phyloP scores from a whole-genome alignment of 257 asterid genomes.

The Przewalskia tangutica region DNA sequence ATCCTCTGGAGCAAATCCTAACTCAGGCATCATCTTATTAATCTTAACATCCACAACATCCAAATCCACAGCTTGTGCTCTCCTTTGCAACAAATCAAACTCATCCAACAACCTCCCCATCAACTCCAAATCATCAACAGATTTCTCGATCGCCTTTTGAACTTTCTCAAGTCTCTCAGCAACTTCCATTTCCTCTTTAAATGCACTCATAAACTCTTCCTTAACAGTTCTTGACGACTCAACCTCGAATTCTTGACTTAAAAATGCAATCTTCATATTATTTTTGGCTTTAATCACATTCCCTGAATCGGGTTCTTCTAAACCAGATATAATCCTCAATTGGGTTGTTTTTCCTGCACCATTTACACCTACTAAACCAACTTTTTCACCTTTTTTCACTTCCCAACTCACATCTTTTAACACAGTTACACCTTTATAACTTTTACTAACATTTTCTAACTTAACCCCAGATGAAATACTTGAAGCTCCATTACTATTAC shows the following conservation, averaged over 20 bases:
- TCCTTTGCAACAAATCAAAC: conserved; percentile 91
- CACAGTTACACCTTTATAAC: conserved; percentile 74
- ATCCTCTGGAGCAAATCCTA: conserved; percentile 83
- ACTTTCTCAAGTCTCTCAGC: conserved; percentile 80
- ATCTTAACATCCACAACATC: conserved; percentile 83
- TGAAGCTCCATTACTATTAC: conserved; percentile 51
- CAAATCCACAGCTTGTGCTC: conserved; percentile 95
- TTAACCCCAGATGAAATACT: conserved; percentile 79
- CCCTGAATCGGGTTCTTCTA: conserved; percentile 88
- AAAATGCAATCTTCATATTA: conserved; percentile 71
- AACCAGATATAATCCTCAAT: conserved; percentile 76
- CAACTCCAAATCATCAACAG: conserved; percentile 84
- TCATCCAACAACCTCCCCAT: conserved; percentile 98
- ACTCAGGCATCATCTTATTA: conserved; percentile 87
- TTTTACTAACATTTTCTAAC: conserved; percentile 74
- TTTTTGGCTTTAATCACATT: conserved; percentile 74
- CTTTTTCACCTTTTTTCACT: conserved; percentile 88
- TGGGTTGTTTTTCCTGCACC: conserved; percentile 99
- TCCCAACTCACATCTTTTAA: conserved; percentile 88
- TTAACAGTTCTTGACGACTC: conserved; percentile 64
- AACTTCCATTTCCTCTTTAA: conserved; percentile 95
- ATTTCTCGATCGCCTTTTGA: conserved; percentile 84
- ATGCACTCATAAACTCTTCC: conserved; percentile 88
- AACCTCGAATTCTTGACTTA: conserved; percentile 95
- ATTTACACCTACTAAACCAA: conserved; percentile 90